Conservation (phyloP, 305 asterid species). For the Fraxinus albicans region DNA sequence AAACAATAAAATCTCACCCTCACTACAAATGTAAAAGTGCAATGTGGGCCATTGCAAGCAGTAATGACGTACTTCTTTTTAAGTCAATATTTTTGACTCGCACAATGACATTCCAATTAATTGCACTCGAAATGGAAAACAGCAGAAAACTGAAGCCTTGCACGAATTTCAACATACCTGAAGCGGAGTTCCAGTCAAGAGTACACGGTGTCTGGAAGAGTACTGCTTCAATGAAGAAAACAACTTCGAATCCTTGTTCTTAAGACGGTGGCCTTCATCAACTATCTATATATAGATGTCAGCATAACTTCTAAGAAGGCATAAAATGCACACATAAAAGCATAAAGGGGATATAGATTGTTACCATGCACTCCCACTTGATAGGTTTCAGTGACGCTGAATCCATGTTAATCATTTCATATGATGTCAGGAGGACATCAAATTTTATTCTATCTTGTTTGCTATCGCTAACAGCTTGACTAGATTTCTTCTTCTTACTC, state of each 20-base stretch:
- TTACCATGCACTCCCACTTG: conserved; percentile 98
- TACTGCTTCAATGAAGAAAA: conserved; percentile 78
- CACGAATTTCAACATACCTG: conserved; percentile 56
- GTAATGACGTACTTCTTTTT: neutral
- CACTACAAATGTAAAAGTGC: neutral
- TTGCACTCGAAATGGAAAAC: conserved; percentile 11
- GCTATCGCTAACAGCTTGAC: conserved; percentile 65
- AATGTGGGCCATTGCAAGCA: neutral
- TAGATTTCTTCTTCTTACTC: conserved; percentile 75
- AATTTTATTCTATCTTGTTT: conserved; percentile 92
- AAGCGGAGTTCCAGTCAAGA: conserved; percentile 96
- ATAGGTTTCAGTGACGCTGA: conserved; percentile 73
- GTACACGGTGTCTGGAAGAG: conserved; percentile 82
- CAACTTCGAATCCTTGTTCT: conserved; percentile 92
- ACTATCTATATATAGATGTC: conserved; percentile 66
- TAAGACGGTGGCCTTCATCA: conserved; percentile 98
- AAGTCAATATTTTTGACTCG: neutral
- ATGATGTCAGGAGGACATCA: conserved; percentile 94
- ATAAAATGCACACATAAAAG: conserved; percentile 23
- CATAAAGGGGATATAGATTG: conserved; percentile 18
- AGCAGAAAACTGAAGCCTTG: conserved; percentile 18
- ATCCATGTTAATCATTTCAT: conserved; percentile 96
- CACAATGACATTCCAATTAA: conserved; percentile 6
- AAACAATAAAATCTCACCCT: conserved; percentile 13
- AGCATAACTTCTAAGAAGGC: conserved; percentile 21